phyloP scores from a whole-genome alignment of 306 rosid genomes.

The Trifolium dubium region DNA sequence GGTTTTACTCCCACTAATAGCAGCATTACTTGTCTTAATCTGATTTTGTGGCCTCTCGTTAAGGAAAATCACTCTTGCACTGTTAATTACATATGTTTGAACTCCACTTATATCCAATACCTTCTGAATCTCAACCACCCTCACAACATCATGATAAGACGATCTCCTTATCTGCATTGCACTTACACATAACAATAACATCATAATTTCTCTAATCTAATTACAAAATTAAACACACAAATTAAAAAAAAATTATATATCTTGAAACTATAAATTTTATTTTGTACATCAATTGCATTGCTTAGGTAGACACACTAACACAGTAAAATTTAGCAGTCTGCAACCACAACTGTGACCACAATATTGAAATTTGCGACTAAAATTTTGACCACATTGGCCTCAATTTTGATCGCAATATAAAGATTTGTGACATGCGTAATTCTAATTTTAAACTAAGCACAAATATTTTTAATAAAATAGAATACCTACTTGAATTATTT shows the following conservation, averaged over 20 bases:
- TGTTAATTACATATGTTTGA: constrained; percentile 90
- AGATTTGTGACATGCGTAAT: too few relatives aligned
- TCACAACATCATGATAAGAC: constrained; percentile 93
- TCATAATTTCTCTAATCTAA: not conserved
- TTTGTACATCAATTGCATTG: too few relatives aligned
- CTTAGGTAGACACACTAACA: too few relatives aligned
- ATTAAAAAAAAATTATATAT: too few relatives aligned
- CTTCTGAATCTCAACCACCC: constrained; percentile 77
- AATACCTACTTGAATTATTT: constrained; percentile 62
- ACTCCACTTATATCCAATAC: constrained; percentile 82
- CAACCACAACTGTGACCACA: too few relatives aligned
- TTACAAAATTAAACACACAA: not conserved
- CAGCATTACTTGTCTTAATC: constrained; percentile 36
- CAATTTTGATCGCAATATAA: too few relatives aligned
- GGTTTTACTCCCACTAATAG: constrained; percentile 46
- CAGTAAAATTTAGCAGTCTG: too few relatives aligned
- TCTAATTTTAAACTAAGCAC: too few relatives aligned
- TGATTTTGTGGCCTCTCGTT: constrained; percentile 92
- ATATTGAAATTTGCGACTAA: too few relatives aligned
- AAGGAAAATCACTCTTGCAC: constrained; percentile 87
- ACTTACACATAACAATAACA: constrained; percentile 30
- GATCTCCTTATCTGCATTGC: constrained; percentile 84
- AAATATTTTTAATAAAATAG: not conserved
- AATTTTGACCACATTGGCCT: too few relatives aligned
- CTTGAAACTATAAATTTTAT: too few relatives aligned